Conservation (phyloP, 1,284 basidiomycete genomes). For the Ustilago curta region DNA sequence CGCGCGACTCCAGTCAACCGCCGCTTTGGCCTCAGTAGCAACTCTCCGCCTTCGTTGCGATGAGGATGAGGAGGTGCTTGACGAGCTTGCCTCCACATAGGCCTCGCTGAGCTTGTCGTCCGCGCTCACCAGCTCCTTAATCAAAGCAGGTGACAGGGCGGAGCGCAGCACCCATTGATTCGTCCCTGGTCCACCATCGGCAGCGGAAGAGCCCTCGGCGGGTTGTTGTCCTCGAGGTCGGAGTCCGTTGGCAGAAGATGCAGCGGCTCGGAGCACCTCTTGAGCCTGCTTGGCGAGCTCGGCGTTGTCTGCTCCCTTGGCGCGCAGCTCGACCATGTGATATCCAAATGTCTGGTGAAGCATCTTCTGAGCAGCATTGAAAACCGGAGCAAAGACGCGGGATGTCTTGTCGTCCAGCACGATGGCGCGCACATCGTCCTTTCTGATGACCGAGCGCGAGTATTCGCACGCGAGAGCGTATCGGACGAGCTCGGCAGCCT, state of each 20-base stretch:
- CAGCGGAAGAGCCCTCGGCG: slow-evolving; percentile 7
- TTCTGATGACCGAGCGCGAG: slow-evolving; percentile 30
- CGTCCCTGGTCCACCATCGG: slow-evolving; percentile 17
- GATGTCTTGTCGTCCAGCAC: slow-evolving; percentile 36
- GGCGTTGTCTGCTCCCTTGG: slow-evolving; percentile 55
- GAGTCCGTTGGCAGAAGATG: slow-evolving; percentile 32
- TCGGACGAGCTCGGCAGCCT: slow-evolving; percentile 53
- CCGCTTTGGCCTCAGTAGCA: slow-evolving; percentile 16
- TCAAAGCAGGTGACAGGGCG: slow-evolving; percentile 13
- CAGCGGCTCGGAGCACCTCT: slow-evolving; percentile 27
- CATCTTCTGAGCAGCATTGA: slow-evolving; percentile 57
- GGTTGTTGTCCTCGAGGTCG: slow-evolving; percentile 18
- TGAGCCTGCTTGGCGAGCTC: slow-evolving; percentile 36
- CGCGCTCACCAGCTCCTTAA: slow-evolving; percentile 9
- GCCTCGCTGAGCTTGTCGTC: slow-evolving; percentile 26
- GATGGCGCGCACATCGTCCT: slow-evolving; percentile 45
- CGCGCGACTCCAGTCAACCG: slow-evolving; percentile 40
- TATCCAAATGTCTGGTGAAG: slow-evolving; percentile 52
- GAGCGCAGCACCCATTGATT: slow-evolving; percentile 40
- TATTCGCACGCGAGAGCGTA: slow-evolving; percentile 57
- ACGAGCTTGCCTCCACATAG: slow-evolving; percentile 10
- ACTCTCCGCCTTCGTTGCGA: slow-evolving; percentile 12
- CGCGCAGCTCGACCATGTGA: slow-evolving; percentile 56
- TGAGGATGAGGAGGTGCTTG: slow-evolving; percentile 5
- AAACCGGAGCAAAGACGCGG: slow-evolving; percentile 47